These are phyloP conservation scores for Bolboschoenus planiculmis DNA, from an alignment of 176 grass and related monocot genomes.

Conservation along the genomic window DNA sequence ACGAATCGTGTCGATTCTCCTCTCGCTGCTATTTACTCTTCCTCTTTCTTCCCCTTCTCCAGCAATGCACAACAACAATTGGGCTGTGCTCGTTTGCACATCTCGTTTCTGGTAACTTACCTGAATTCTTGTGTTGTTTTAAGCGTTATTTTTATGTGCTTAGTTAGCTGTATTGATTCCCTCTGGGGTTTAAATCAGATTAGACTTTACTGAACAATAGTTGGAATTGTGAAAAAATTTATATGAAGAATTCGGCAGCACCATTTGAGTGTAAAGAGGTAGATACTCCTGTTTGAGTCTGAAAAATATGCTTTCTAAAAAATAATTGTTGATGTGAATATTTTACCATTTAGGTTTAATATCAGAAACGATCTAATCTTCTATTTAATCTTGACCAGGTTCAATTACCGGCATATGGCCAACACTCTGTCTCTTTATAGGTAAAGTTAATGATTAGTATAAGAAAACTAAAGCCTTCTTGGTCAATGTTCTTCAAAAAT, in stretches of 20 bases:
- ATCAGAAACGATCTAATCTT: not conserved
- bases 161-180: not conserved
- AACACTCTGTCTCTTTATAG: conserved; percentile 92
- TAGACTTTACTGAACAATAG: not conserved
- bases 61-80: conserved; percentile 96
- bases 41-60: conserved; percentile 21
- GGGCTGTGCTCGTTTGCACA: conserved; percentile 89
- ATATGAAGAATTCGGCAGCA: not conserved
- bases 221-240: not conserved
- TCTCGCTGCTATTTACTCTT: not conserved
- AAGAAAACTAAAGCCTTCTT: not conserved
- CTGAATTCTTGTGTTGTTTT: not conserved
- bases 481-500: not conserved
- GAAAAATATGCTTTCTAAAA: not conserved
- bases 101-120: conserved; percentile 80
- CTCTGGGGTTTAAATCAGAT: not conserved
- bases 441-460: conserved; percentile 22
- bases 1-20: not conserved
- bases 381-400: conserved; percentile 40
- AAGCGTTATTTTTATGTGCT: not conserved
- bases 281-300: not conserved
- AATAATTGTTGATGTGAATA: not conserved
- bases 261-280: not conserved
- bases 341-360: not conserved
- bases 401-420: conserved; percentile 98